Evolutionary conservation across 805 yeast genomes (phyloP), one percentile per base, ranked within the genome.

Genomic region (Lachancea waltii): DNA sequence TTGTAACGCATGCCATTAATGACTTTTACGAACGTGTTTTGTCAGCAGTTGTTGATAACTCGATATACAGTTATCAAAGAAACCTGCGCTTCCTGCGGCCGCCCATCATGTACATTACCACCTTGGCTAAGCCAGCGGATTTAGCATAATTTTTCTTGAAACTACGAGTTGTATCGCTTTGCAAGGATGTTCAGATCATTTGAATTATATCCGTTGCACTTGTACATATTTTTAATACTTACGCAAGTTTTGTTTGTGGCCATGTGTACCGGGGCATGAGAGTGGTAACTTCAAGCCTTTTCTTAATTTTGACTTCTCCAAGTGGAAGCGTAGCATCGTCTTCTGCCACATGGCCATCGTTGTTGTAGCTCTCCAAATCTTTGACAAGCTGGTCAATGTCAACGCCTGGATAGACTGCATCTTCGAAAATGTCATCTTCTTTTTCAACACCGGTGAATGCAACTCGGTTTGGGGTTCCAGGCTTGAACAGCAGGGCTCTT

Each of bases 381-480:
- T 54, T 48, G 3, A 49, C 35, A 17, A 54, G 24, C n/a, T 41
- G 29, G 7, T 51, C 56, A 4, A 49, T 18, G 36, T 58, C 53
- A 4, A 53, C 38, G 3, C 42, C 32, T 11, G 60, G 63, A 33
- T 50, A 58, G 8, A 34, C 35, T 17, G 49, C 47, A 10, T 50
- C 52, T 14, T 54, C 53, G 28, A 43, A 53, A 31, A 51, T 46
- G 33, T 61, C 65, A 34, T 65, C 68, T 1, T 45, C 44, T 30
- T 56, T 53, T 2, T 46, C 30, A 1, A 64, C 45, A 2, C 69
- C 69, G 33, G 63, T 65, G 45, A 58, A 65, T 0, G 54, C 75
- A 24, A 83, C 65, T 39, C 69, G 56, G 51, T 83, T 83, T 0
- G 87, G 87, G 1, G 83, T 77, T 11, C 69, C 68, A 2, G 72